Conservation (phyloP, 2,329 filamentous ascomycete genomes). For the Calonectria hongkongensis region DNA sequence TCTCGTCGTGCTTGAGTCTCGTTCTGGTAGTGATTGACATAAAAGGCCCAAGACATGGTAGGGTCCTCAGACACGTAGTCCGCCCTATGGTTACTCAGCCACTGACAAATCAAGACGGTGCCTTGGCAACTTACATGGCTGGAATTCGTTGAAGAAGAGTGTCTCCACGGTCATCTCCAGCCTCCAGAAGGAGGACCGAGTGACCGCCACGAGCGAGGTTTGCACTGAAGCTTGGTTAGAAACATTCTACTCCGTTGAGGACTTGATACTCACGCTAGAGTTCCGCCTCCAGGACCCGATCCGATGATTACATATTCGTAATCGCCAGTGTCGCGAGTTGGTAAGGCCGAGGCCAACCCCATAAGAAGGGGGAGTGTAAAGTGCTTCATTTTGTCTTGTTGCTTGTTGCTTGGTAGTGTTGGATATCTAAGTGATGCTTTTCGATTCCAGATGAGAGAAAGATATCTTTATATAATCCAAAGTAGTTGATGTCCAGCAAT, state of each 20-base stretch:
- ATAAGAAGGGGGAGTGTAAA: background rate
- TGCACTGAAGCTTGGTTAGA: constrained; percentile 52
- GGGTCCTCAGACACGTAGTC: constrained; percentile 40
- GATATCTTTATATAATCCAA: background rate
- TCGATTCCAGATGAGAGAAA: too few species aligned
- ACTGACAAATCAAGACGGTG: too few species aligned
- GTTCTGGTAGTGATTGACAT: constrained; percentile 73
- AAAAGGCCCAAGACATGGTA: constrained; percentile 72
- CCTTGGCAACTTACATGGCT: constrained; percentile 33
- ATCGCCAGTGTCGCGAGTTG: constrained; percentile 27
- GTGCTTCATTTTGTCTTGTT: constrained; percentile 27
- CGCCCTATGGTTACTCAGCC: constrained; percentile 26
- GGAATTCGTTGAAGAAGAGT: constrained; percentile 42
- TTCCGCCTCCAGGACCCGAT: constrained; percentile 72
- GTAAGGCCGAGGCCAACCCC: constrained; percentile 31
- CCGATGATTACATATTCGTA: constrained; percentile 78
- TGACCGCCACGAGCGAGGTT: constrained; percentile 73
- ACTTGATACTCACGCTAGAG: constrained; percentile 62
- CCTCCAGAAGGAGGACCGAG: constrained; percentile 74
- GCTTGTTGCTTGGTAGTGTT: background rate
- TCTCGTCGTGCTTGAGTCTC: constrained; percentile 46
- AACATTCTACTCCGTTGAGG: background rate
- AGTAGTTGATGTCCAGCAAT: background rate
- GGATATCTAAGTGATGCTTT: background rate
- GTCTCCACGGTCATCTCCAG: constrained; percentile 71